These are phyloP conservation scores for Acanthamoeba royreba DNA, from an alignment of 208 protist species.

Conservation along the genomic window DNA sequence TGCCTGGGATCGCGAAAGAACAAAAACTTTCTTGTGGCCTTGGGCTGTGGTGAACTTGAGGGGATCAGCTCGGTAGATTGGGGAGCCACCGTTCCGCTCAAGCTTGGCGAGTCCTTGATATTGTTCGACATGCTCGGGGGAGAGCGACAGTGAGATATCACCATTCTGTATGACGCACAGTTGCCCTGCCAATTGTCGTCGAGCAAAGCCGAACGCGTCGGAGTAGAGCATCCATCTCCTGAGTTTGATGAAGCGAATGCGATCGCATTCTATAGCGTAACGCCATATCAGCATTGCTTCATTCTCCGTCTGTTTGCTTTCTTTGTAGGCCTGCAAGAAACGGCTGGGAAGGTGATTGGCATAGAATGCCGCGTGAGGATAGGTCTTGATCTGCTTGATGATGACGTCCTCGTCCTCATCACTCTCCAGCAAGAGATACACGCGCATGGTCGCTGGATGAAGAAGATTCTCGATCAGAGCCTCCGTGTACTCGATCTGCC, in stretches of 20 bases:
- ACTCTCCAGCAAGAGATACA: not conserved
- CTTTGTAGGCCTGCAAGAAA: not conserved
- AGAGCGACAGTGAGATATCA: not conserved
- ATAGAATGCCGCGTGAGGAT: too few species aligned
- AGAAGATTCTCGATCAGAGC: not conserved
- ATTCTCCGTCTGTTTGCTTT: not conserved
- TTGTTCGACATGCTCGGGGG: not conserved
- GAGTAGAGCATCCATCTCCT: not conserved
- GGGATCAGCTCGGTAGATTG: too few species aligned
- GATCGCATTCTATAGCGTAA: not conserved
- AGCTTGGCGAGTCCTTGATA: not conserved
- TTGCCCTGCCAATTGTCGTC: not conserved
- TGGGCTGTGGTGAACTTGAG: too few species aligned
- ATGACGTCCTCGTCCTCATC: not conserved
- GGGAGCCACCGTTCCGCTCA: too few species aligned
- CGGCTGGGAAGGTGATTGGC: not conserved
- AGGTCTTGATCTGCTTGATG: not conserved
- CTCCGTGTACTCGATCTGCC: not conserved
- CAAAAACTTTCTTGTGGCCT: not conserved
- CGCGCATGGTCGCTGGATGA: not conserved
- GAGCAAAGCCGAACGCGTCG: not conserved
- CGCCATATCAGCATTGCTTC: not conserved
- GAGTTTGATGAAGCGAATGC: not conserved
- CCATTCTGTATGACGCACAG: not conserved
- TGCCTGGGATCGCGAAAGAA: not conserved